A percentile compares a stretch with the other conserved stretches of the same genome.
phyloP scores from a whole-genome alignment of 129 eudicot species.

The Saposhnikovia divaricata region DNA sequence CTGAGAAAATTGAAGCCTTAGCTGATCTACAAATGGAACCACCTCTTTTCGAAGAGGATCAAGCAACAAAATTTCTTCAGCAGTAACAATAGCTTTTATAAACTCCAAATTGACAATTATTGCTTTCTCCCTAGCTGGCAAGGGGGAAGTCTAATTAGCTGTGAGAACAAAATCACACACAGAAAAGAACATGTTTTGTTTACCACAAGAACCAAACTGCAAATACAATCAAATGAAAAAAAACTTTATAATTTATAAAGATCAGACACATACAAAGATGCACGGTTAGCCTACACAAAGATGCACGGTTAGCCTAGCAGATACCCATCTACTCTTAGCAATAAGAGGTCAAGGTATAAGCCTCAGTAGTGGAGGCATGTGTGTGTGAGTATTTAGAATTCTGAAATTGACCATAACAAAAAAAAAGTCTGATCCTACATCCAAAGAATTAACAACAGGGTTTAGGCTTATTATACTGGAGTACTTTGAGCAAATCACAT shows the following conservation, averaged over 20 bases:
- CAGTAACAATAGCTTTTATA: conserved; percentile 91
- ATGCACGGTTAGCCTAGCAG: not conserved
- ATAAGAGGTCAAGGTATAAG: not conserved
- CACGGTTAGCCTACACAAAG: too few species aligned
- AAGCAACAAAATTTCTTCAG: conserved; percentile 93
- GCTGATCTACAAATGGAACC: conserved; percentile 94
- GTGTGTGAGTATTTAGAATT: not conserved
- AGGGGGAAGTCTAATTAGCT: not conserved
- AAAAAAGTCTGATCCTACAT: not conserved
- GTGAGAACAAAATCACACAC: not conserved
- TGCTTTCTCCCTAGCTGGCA: conserved; percentile 93
- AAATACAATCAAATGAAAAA: too few species aligned
- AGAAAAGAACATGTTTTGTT: not conserved
- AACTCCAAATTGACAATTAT: conserved; percentile 93
- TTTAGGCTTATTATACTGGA: not conserved
- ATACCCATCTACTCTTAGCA: not conserved
- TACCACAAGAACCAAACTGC: not conserved
- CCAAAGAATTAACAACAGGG: not conserved
- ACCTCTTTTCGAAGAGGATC: conserved; percentile 97
- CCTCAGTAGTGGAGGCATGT: not conserved
- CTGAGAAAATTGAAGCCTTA: conserved; percentile 67
- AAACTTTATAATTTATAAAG: not conserved
- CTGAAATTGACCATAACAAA: not conserved
- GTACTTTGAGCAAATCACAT: not conserved
- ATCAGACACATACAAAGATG: not conserved